Conservation (phyloP, 805 yeast species). For the Metschnikowia arizonensis region DNA sequence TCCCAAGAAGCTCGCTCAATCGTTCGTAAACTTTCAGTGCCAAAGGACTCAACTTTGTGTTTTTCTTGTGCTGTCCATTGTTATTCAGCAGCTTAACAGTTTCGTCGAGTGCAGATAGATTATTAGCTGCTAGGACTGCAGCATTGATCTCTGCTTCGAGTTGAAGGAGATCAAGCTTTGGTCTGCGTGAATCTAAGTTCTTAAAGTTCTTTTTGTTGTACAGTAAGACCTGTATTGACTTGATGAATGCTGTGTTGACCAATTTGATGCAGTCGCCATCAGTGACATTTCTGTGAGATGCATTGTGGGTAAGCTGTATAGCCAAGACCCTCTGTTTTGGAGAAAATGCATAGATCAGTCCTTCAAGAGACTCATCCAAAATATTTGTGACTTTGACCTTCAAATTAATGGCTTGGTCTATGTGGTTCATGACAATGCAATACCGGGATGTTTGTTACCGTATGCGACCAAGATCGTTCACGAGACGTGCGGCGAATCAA, state of each 20-base stretch:
- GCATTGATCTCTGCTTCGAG: slow-evolving; percentile 11
- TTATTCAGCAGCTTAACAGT: slow-evolving; percentile 1
- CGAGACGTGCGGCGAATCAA: slow-evolving; percentile 3
- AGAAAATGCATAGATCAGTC: slow-evolving; percentile 60
- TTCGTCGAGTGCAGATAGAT: neutral
- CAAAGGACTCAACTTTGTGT: slow-evolving; percentile 10
- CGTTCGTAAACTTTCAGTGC: slow-evolving; percentile 37
- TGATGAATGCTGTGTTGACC: slow-evolving; percentile 19
- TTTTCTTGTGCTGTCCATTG: slow-evolving; percentile 1
- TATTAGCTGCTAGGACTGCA: slow-evolving; percentile 1
- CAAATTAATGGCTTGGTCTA: slow-evolving; percentile 18
- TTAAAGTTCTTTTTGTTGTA: slow-evolving; percentile 30
- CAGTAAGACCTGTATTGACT: slow-evolving; percentile 42
- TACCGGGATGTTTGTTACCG: neutral
- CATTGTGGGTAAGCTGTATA: slow-evolving; percentile 12
- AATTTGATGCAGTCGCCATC: slow-evolving; percentile 12
- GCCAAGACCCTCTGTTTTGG: slow-evolving; percentile 45
- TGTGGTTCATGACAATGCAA: slow-evolving; percentile 12
- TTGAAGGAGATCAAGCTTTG: slow-evolving; percentile 9
- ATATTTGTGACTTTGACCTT: slow-evolving; percentile 59
- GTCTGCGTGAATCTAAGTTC: slow-evolving; percentile 17
- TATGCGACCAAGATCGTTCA: neutral
- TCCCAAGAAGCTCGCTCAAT: slow-evolving; percentile 37
- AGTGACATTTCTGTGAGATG: slow-evolving; percentile 2
- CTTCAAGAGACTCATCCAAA: slow-evolving; percentile 54